Percentiles rank a stretch among this genome's conserved stretches.
Evolutionary conservation across 192 early-diverging fungal species (phyloP).

Genomic region (Chytriomyces hyalinus): DNA sequence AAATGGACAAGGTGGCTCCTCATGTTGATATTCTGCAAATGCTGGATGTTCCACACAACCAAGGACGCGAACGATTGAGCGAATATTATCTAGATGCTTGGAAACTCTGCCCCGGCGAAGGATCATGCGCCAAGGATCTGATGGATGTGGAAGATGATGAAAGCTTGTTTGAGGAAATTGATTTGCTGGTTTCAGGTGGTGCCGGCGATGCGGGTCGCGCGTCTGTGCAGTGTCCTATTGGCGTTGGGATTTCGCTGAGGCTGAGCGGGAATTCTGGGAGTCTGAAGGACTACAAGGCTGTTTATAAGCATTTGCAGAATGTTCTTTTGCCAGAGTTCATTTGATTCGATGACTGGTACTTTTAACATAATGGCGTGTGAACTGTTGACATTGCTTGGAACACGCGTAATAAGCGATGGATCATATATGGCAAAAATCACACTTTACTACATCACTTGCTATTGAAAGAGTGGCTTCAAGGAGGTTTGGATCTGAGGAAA

Average conservation of each 20-base stretch:
- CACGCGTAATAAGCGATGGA: no score
- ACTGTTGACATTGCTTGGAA: no score
- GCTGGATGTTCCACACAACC: conserved; percentile 24
- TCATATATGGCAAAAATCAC: no score
- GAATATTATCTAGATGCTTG: conserved; percentile 30
- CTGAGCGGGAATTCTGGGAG: conserved; percentile 27
- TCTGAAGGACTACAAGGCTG: conserved; percentile 23
- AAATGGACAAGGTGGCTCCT: conserved; percentile 28
- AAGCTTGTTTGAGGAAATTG: conserved; percentile 21
- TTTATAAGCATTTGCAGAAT: conserved; percentile 16
- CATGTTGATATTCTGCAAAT: conserved; percentile 25
- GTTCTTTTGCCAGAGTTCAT: background rate
- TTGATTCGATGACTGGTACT: no score
- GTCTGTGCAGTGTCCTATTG: conserved; percentile 1
- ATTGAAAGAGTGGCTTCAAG: conserved; percentile 21
- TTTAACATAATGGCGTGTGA: no score
- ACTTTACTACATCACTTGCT: background rate
- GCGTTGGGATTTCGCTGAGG: conserved; percentile 26
- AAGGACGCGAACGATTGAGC: conserved; percentile 7
- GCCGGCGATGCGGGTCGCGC: no score
- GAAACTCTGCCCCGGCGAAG: background rate
- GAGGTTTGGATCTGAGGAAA: conserved; percentile 78
- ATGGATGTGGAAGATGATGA: conserved; percentile 1
- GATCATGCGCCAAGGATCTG: background rate
- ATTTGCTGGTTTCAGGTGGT: background rate